phyloP scores from a whole-genome alignment of 148 eudicot genomes.

The Fagopyrum esculentum region DNA sequence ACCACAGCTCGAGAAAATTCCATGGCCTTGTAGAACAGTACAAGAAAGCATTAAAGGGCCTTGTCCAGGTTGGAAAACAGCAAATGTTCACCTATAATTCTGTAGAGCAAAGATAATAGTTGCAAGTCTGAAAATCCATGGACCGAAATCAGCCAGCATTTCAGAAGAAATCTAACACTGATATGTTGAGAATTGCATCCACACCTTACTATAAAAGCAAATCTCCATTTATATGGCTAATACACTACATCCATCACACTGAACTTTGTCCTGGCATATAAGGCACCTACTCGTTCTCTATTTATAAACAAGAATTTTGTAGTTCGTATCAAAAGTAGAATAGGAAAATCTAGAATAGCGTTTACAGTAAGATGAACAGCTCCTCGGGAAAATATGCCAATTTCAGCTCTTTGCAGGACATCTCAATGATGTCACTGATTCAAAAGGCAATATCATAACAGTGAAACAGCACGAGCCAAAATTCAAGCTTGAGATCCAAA shows the following conservation, averaged over 20 bases:
- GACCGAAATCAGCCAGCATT: slow-evolving; percentile 6
- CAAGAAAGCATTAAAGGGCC: not conserved
- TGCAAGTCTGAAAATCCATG: not conserved
- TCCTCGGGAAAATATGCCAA: not conserved
- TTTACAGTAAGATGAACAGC: slow-evolving; percentile 9
- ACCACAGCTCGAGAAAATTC: not conserved
- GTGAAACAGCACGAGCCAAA: not conserved
- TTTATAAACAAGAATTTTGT: not conserved
- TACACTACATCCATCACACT: not conserved
- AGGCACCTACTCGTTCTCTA: not conserved
- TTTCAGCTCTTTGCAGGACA: slow-evolving; percentile 9
- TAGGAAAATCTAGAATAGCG: not conserved
- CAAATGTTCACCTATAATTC: not conserved
- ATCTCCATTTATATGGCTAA: slow-evolving; percentile 7
- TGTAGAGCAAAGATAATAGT: not conserved
- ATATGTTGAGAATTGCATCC: not conserved
- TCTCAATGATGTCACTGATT: slow-evolving; percentile 2
- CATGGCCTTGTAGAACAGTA: not conserved
- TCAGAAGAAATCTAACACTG: not conserved
- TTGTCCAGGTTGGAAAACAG: not conserved
- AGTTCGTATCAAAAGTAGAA: not conserved
- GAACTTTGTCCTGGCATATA: not conserved
- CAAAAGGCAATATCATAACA: not conserved
- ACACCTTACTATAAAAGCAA: not conserved
- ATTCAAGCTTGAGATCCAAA: slow-evolving; percentile 27